phyloP scores from a whole-genome alignment of 23 red algal species.

The Chondrus crispus region DNA sequence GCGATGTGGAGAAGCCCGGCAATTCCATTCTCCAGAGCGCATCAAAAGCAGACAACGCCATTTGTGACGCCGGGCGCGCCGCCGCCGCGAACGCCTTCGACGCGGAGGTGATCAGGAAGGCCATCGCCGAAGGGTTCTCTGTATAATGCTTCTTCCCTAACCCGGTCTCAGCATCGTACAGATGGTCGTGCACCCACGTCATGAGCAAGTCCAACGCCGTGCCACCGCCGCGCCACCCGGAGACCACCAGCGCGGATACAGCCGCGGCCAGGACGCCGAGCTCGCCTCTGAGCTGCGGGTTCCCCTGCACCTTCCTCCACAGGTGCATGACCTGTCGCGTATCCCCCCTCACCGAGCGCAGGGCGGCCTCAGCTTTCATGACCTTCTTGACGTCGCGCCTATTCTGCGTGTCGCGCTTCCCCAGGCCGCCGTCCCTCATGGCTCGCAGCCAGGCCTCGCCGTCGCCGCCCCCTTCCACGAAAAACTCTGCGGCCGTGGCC shows the following conservation, averaged over 20 bases:
- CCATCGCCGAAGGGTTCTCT: constrained; percentile 26
- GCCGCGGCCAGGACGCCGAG: constrained; percentile 43
- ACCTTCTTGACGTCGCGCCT: background rate
- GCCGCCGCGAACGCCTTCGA: constrained; percentile 38
- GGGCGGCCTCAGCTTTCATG: background rate
- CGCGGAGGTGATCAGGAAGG: constrained; percentile 41
- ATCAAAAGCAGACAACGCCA: constrained; percentile 46
- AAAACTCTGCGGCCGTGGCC: constrained; percentile 11
- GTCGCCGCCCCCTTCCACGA: constrained; percentile 12
- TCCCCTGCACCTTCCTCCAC: constrained; percentile 13
- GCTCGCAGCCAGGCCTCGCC: background rate
- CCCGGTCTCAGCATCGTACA: background rate
- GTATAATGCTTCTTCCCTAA: background rate
- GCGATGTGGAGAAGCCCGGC: constrained; percentile 21
- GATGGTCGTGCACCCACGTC: constrained; percentile 23
- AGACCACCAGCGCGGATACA: constrained; percentile 17
- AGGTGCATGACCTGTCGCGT: background rate
- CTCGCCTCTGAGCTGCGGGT: background rate
- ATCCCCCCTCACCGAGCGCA: constrained; percentile 1
- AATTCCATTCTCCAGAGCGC: constrained; percentile 10
- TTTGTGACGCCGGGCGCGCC: background rate
- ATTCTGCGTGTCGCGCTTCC: background rate
- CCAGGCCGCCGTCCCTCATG: background rate
- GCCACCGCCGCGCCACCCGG: constrained; percentile 5
- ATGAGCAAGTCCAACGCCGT: constrained; percentile 11